Conservation (phyloP, 306 rosid species). For the Castanea crenata region DNA sequence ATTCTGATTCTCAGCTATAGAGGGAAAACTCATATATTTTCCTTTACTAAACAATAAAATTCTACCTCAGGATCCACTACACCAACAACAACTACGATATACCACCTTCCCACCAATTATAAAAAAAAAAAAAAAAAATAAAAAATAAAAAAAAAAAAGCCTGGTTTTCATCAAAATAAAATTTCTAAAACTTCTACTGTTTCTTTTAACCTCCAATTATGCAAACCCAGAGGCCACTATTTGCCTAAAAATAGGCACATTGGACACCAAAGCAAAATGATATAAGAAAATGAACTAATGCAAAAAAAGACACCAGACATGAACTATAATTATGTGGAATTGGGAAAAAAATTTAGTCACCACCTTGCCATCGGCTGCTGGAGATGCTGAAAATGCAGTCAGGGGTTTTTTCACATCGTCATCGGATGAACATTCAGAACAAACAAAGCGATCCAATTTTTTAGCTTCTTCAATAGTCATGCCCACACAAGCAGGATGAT, state of each 20-base stretch:
- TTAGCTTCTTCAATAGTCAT: constrained; percentile 85
- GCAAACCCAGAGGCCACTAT: not conserved
- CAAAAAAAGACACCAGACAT: not conserved
- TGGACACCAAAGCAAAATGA: constrained; percentile 3
- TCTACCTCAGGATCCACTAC: not conserved
- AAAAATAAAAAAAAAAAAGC: too few relatives aligned
- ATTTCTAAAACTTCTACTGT: not conserved
- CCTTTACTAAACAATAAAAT: not conserved
- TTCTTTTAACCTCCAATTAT: not conserved
- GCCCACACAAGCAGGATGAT: constrained; percentile 94
- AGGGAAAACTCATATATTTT: not conserved
- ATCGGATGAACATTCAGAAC: constrained; percentile 79
- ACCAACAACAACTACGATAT: not conserved
- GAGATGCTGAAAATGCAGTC: constrained; percentile 44
- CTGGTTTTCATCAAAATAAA: not conserved
- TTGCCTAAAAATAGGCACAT: not conserved
- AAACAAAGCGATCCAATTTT: constrained; percentile 74
- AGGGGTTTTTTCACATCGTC: constrained; percentile 63
- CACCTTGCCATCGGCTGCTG: constrained; percentile 66
- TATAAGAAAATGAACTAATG: not conserved
- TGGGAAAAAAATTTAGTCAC: constrained; percentile 7
- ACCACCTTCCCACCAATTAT: too few relatives aligned
- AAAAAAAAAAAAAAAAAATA: not conserved
- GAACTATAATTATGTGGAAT: not conserved
- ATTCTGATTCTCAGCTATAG: not conserved